phyloP scores from a whole-genome alignment of 257 asterid species.

The Verbena officinalis region DNA sequence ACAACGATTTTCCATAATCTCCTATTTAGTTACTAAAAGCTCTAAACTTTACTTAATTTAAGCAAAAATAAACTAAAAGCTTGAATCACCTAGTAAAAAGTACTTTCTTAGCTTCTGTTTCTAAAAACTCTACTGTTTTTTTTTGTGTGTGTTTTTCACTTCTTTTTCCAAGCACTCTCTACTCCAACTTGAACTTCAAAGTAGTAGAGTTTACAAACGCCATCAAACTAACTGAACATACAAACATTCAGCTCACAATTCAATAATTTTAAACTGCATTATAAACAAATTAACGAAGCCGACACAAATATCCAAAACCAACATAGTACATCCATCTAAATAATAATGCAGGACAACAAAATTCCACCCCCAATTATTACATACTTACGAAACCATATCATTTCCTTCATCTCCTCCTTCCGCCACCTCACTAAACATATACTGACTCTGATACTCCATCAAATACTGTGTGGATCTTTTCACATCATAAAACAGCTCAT shows the following conservation, averaged over 20 bases:
- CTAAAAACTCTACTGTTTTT: too few relatives aligned
- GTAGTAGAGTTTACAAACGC: too few relatives aligned
- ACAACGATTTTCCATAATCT: neutral
- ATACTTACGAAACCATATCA: conserved; percentile 60
- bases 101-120: too few relatives aligned
- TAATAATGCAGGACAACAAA: neutral
- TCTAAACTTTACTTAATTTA: too few relatives aligned
- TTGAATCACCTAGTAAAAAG: too few relatives aligned
- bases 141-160: too few relatives aligned
- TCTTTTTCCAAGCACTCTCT: too few relatives aligned
- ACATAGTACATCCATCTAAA: neutral
- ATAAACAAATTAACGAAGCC: neutral
- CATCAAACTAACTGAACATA: neutral
- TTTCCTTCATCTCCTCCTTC: conserved; percentile 54
- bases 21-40: too few relatives aligned
- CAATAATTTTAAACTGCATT: neutral
- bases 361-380: neutral
- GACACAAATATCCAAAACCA: neutral
- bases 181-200: too few relatives aligned
- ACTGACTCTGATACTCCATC: conserved; percentile 93
- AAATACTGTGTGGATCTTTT: conserved; percentile 84
- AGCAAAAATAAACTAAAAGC: too few relatives aligned
- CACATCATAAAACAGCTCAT: conserved; percentile 84
- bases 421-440: conserved; percentile 78
- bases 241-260: neutral